Conservation (phyloP, 2,329 filamentous ascomycete genomes). For the Paecilomyces sp. region DNA sequence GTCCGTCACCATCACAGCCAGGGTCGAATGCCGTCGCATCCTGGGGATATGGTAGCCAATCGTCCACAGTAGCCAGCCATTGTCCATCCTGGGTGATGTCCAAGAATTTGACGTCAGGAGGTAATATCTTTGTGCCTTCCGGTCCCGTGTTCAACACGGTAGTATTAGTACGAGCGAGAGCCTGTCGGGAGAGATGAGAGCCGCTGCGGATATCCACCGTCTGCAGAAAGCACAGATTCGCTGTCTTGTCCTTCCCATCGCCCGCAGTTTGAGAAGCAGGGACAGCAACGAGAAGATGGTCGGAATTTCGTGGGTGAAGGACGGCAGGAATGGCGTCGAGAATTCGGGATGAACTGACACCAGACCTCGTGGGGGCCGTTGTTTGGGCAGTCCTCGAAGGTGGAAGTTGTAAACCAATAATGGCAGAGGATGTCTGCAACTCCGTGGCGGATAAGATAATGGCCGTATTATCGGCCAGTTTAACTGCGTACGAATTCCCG, state of each 20-base stretch:
- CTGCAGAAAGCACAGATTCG: slow-evolving; percentile 60
- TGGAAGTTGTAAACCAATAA: slow-evolving; percentile 67
- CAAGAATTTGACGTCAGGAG: slow-evolving; percentile 71
- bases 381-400: slow-evolving; percentile 41
- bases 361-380: slow-evolving; percentile 35
- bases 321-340: slow-evolving; percentile 46
- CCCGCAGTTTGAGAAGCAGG: slow-evolving; percentile 43
- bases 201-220: slow-evolving; percentile 77
- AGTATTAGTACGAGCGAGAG: slow-evolving; percentile 77
- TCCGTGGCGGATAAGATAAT: slow-evolving; percentile 89
- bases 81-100: slow-evolving; percentile 71
- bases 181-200: slow-evolving; percentile 76
- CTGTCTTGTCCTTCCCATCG: slow-evolving; percentile 29
- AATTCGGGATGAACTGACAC: slow-evolving; percentile 3
- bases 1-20: slow-evolving; percentile 32
- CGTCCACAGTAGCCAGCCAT: slow-evolving; percentile 88
- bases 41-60: slow-evolving; percentile 69
- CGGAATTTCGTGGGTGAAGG: slow-evolving; percentile 56
- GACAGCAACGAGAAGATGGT: slow-evolving; percentile 62
- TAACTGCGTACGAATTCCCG: slow-evolving; percentile 75
- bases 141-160: slow-evolving; percentile 72
- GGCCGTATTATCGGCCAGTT: slow-evolving; percentile 84
- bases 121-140: slow-evolving; percentile 62
- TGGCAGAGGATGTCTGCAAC: slow-evolving; percentile 73
- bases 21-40: slow-evolving; percentile 57